Base-by-base conservation (phyloP, 139 green algal species). In the Chlorella sorokiniana region DNA sequence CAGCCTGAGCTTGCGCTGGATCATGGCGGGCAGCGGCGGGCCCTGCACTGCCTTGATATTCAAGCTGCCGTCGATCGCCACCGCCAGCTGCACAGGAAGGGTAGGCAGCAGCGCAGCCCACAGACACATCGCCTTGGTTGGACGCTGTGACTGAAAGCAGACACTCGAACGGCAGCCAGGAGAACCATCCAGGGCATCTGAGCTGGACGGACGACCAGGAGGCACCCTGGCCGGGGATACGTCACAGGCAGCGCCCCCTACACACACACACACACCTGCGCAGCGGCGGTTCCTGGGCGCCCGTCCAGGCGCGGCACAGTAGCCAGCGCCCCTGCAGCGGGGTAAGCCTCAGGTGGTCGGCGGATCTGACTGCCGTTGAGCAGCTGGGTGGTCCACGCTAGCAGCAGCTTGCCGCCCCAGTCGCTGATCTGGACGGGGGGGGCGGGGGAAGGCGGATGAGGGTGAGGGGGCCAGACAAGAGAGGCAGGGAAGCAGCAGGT, bases 311-410 rank as follows among this genome's bases (percentile, higher is more conserved):
- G 73, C 0, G 73, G 54, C 37, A 68, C 73, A 18, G 40, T 52
- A 3, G 54, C 40, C 35, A 79, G 73, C 4, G 73, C 54, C 7
- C 73, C 73, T 37, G 35, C 69, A 23, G 69, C 52, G 25, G 73
- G 59, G 38, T 69, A 52, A 9, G 54, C 73, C 73, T 41, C 29
- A 27, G 52, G 52, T 7, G 37, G 65, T 22, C 37, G 35, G 14
- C 22, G 52, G 38, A 79, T 79, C 52, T 35, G 37, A 25, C 52
- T 10, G 37, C 73, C 73, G 73, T 51, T 68, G 9, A 23, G 6
- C 35, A 79, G 54, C 16, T 79, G 73, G 22, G 54, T 79, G 25
- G 37, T 44, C 73, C 73, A 79, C 8, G 52, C 27, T 54, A 79
- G 37, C 10, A n/a, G 37, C 35, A 79, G 40, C 52, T 69, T 35